These are phyloP conservation scores for Quercus robur DNA, from an alignment of 306 rosid species.

Conservation along the genomic window DNA sequence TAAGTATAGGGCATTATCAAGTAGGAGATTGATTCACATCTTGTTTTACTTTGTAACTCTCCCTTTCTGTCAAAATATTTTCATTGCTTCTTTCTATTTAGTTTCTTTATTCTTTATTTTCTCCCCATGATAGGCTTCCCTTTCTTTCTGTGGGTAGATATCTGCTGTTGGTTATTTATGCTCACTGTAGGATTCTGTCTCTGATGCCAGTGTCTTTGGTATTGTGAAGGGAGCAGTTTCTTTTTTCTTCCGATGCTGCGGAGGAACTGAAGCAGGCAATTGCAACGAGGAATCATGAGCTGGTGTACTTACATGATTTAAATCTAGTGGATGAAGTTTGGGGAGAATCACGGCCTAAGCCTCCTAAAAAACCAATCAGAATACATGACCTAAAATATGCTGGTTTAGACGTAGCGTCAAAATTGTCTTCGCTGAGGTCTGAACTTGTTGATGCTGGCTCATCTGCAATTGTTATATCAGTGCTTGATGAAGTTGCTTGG, in stretches of 20 bases:
- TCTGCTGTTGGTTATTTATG: not conserved
- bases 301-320: conserved; percentile 63
- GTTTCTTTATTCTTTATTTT: not conserved
- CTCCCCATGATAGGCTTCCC: not conserved
- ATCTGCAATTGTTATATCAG: conserved; percentile 77
- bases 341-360: conserved; percentile 72
- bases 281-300: conserved; percentile 69
- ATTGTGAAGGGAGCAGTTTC: conserved; percentile 98
- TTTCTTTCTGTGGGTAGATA: not conserved
- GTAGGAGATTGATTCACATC: not conserved
- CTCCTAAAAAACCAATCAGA: conserved; percentile 62
- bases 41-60: not conserved
- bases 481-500: conserved; percentile 99
- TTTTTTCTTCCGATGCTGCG: conserved; percentile 90
- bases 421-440: conserved; percentile 68
- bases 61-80: not conserved
- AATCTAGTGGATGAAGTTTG: conserved; percentile 92
- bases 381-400: conserved; percentile 79
- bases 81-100: not conserved
- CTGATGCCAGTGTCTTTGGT: conserved; percentile 53
- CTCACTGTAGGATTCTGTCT: conserved; percentile 15
- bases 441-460: conserved; percentile 69
- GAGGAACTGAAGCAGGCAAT: conserved; percentile 75
- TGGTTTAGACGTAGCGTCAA: conserved; percentile 80
- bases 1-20: not conserved